Evolutionary conservation across 306 rosid genomes (phyloP), one percentile per base, ranked within the genome.

Genomic region (Cucumis cinereus): DNA sequence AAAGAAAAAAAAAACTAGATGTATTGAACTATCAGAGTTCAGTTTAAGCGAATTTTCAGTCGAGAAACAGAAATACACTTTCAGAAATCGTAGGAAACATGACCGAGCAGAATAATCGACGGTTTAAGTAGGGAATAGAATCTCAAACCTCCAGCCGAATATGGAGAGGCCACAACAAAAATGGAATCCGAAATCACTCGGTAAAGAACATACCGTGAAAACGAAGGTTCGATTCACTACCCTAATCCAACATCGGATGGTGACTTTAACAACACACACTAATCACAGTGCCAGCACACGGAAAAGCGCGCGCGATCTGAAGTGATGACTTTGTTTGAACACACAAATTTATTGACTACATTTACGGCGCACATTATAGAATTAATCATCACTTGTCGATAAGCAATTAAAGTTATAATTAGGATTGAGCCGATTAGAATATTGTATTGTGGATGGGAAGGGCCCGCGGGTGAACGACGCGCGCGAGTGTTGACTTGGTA

Each of bases 71-170:
- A 10, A n/a, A 38, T 8, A 20, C 15, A 35, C 15, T 16, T 17
- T n/a, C 17, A 20, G 72, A 66, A 66, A 36, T 10, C 1, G 30
- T 12, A 66, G 10, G 19, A 36, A 63, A 19, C 7, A 35, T 36
- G 24, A 36, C 22, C 28, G 3, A 64, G 41, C 15, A 30, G 43
- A 63, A 2, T 38, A n/a, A 66, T 5, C 11, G 24, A 38, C 52
- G 24, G 58, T 49, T 16, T 38, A 2, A 19, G 49, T 56, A 62
- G 23, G 52, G 52, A 52, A 56, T 53, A 69, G 50, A 57, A 43
- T 40, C 53, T 71, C 47, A 70, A 78, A 57, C 81, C 77, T 70
- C 60, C 23, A 9, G 76, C 49, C 0, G 68, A 58, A 11, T 78
- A 14, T n/a, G 77, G 10, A 56, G 30, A 73, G 33, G 4, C 43